Evolutionary conservation across 2,329 filamentous ascomycete genomes (phyloP).

Genomic region (Ramularia endophylla): DNA sequence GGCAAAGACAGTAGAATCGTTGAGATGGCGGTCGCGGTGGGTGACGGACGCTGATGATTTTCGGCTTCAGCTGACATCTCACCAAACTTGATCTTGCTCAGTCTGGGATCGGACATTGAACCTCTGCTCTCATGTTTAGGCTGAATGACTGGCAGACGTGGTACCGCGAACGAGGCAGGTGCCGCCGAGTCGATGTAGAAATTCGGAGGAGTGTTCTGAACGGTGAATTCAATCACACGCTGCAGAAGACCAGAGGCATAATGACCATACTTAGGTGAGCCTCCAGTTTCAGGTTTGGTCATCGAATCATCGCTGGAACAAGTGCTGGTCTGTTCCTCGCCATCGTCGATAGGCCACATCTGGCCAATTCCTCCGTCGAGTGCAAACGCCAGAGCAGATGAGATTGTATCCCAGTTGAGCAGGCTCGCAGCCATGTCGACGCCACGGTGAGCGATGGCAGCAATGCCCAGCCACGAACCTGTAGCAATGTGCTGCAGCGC

Average conservation of each 20-base stretch:
- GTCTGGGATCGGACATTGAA: constrained; percentile 43
- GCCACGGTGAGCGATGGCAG: constrained; percentile 50
- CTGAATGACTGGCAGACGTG: constrained; percentile 37
- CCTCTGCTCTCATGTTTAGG: constrained; percentile 25
- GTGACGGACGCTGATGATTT: constrained; percentile 32
- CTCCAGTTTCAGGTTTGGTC: constrained; percentile 17
- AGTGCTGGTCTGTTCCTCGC: constrained; percentile 34
- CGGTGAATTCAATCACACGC: constrained; percentile 53
- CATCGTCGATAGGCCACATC: constrained; percentile 31
- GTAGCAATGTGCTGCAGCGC: constrained; percentile 61
- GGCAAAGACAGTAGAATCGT: constrained; percentile 65
- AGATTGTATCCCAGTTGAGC: constrained; percentile 58
- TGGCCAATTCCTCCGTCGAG: constrained; percentile 42
- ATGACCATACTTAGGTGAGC: constrained; percentile 44
- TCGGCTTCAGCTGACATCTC: constrained; percentile 48
- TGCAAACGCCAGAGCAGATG: constrained; percentile 55
- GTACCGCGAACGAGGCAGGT: constrained; percentile 42
- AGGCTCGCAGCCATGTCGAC: constrained; percentile 54
- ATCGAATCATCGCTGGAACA: constrained; percentile 27
- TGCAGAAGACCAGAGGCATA: constrained; percentile 52
- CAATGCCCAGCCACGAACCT: constrained; percentile 53
- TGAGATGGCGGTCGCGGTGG: constrained; percentile 51
- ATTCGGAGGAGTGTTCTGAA: constrained; percentile 53
- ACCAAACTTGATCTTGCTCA: constrained; percentile 66
- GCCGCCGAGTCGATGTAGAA: constrained; percentile 54